Evolutionary conservation across 805 yeast species (phyloP), one percentile per base, ranked within the genome.

Genomic region (Nakazawaea peltata): DNA sequence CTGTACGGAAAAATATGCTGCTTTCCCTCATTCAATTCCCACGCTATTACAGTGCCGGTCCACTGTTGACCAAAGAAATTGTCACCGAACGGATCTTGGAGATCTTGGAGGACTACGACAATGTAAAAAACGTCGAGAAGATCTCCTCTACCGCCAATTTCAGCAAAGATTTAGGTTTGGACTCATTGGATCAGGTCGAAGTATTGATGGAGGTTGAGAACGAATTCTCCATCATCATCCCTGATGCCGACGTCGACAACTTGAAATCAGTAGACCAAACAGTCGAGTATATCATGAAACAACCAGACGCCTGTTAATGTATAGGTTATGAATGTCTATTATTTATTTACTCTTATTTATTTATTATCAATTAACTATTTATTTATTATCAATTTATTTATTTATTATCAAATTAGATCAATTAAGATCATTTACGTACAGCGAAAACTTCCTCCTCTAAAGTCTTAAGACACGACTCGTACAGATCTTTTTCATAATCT

Each of bases 201-300:
- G 78, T 81, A 19, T 63, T 78, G 37, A 81, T 79, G 69, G 84
- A 82, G 42, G 68, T 79, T 47, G 86, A 79, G 57, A 78, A 75
- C 54, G 75, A 79, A 56, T 77, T 77, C 48, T 86, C 84, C 51
- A 73, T 85, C 54, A 83, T 81, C 57, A 76, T 84, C 54, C 86
- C 94, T 25, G 95, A 86, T 65, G 79, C 82, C 57, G 84, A 85
- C 49, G 92, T 96, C 37, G 97, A 90, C 57, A 88, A 82, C 56
- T 79, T 92, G 60, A 86, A 82, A 67, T 84, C 94, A 38, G 92
- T 92, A 45, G 87, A 85, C 48, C 95, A 88, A 66, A 94, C 96
- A 41, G 74, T 88, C 44, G 86, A 87, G 52, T 85, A 85, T 65
- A 83, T 90, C 48, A 69, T 73, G 43, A 72, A 78, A 48, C 82